Evolutionary conservation across 2,329 filamentous ascomycete genomes (phyloP), one percentile per base, ranked within the genome.

Genomic region (Cladorrhinum sp.): DNA sequence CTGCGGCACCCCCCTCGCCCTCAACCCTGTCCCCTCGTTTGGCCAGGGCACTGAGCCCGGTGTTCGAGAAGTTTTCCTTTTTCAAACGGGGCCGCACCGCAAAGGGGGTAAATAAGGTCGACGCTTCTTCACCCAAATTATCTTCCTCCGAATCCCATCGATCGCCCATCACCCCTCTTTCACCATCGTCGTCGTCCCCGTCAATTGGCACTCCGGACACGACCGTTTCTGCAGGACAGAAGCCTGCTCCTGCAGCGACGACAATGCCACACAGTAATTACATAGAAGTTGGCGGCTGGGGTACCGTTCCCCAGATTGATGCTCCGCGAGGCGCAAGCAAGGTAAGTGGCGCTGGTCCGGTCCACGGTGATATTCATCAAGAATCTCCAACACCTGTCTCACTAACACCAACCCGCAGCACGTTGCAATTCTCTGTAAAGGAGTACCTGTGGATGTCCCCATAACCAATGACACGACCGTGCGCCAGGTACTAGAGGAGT

Each of bases 281-380:
- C 7, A 46, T 5, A 46, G 42, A 46, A 46, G 42, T 46, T 20
- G 62, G 54, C 26, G 58, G 55, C 50, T 57, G 52, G 55, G 58
- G 30, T 57, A 57, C 55, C 60, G 76, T 79, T 5, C 77, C 79
- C 42, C 78, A 80, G 56, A 87, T 82, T 49, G 91, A 96, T 77
- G 90, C 90, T 21, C 92, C 92, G 1, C 80, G 88, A 9, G 92
- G 91, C 58, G 91, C 91, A 14, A 88, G 89, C 61, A 96, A 96
- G 75, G 87, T 90, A 75, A 80, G 86, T 66, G 21, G 24, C 54
- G 24, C 33, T 12, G 23, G 23, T 26, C 30, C n/a, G n/a, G 18
- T 46, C 18, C 8, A 46, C 18, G n/a, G 42, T 46, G 42, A 18
- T 36, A 36, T 36, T 30, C 26, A 30, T 42, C 14, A 42, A 42